Conservation (phyloP, 345 rosid genomes). For the Gynandropsis gynandra region DNA sequence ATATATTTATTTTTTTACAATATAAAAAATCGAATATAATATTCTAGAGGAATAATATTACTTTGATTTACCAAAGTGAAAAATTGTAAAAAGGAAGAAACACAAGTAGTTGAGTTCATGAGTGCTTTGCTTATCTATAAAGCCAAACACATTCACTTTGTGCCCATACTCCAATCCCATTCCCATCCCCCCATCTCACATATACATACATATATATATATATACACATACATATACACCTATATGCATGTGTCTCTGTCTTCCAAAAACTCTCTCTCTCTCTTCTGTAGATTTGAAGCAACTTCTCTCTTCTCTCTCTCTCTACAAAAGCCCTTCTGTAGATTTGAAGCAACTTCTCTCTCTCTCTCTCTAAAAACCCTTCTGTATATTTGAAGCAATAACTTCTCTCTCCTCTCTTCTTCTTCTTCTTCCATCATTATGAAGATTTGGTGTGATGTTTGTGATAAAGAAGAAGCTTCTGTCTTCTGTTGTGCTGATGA, state of each 20-base stretch:
- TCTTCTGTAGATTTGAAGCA: background rate
- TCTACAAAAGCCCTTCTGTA: too few relatives aligned
- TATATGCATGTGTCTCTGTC: constrained; percentile 13
- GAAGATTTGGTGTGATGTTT: constrained; percentile 77
- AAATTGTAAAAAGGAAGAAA: constrained; percentile 8
- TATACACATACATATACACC: constrained; percentile 17
- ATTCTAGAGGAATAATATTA: too few relatives aligned
- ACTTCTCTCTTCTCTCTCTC: constrained; percentile 3
- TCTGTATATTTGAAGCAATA: too few relatives aligned
- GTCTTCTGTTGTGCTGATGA: constrained; percentile 72
- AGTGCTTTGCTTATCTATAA: constrained; percentile 26
- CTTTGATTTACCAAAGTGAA: too few relatives aligned
- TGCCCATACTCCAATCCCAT: constrained; percentile 25
- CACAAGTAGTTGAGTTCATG: constrained; percentile 1
- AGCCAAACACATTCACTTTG: constrained; percentile 30
- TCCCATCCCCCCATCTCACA: constrained; percentile 8
- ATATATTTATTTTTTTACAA: too few relatives aligned
- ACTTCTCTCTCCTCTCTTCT: too few relatives aligned
- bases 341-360: constrained; percentile 2
- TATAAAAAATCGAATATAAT: too few relatives aligned
- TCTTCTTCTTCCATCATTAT: too few relatives aligned
- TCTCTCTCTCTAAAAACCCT: constrained; percentile 16
- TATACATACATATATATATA: constrained; percentile 20
- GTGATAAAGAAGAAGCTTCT: constrained; percentile 48
- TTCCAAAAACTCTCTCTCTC: too few relatives aligned